Percentiles rank a stretch among this genome's conserved stretches.
These are phyloP conservation scores for Sphaerulina musiva DNA, from an alignment of 2,329 filamentous ascomycete genomes.

Conservation along the genomic window DNA sequence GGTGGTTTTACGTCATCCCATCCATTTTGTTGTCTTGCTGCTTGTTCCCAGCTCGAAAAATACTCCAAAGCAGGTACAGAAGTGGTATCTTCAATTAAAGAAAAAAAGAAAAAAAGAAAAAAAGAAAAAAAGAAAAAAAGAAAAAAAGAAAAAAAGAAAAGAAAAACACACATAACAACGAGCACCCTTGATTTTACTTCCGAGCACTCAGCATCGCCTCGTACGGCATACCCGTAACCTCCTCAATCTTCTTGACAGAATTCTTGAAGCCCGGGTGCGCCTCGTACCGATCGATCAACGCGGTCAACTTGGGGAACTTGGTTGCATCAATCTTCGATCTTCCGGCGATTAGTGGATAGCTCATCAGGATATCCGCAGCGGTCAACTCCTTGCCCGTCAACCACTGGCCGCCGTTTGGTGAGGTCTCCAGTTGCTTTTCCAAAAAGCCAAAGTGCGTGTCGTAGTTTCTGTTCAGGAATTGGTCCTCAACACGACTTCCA, in stretches of 20 bases:
- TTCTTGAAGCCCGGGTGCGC: slow-evolving; percentile 41
- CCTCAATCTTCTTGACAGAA: slow-evolving; percentile 46
- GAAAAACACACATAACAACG: no score
- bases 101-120: no score
- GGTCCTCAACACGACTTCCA: slow-evolving; percentile 42
- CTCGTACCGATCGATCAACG: slow-evolving; percentile 43
- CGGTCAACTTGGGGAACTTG: slow-evolving; percentile 43
- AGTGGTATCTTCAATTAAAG: neutral
- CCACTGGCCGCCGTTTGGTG: slow-evolving; percentile 45
- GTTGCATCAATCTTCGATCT: slow-evolving; percentile 36
- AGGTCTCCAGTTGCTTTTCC: slow-evolving; percentile 44
- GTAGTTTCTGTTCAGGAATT: slow-evolving; percentile 45
- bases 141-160: no score
- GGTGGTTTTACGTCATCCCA: no score
- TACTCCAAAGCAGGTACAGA: neutral
- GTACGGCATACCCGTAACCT: slow-evolving; percentile 34
- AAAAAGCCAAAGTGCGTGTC: slow-evolving; percentile 46
- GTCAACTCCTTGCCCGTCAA: slow-evolving; percentile 46
- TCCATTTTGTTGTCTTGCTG: no score
- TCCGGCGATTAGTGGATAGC: slow-evolving; percentile 46
- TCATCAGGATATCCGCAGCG: slow-evolving; percentile 49
- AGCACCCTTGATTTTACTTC: no score
- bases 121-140: no score
- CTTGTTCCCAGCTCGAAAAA: neutral
- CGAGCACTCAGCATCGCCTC: slow-evolving; percentile 5